A percentile compares a stretch with the other conserved stretches of the same genome.
These are phyloP conservation scores for Blastomyces gilchristii DNA, from an alignment of 2,329 filamentous ascomycete genomes.

Conservation along the genomic window DNA sequence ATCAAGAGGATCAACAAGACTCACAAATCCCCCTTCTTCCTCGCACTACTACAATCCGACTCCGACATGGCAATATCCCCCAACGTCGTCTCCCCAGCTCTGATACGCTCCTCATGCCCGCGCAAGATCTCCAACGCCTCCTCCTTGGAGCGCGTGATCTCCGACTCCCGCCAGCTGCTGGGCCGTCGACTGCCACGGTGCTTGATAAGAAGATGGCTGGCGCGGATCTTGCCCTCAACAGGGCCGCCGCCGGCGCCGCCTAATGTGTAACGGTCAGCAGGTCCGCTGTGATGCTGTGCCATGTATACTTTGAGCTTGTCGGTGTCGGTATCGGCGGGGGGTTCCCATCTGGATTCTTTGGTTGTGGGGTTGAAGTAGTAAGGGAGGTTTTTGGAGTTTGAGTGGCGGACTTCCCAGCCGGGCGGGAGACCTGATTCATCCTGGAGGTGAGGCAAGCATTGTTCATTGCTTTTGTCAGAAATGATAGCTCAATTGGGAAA, in stretches of 20 bases:
- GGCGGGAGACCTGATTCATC: conserved; percentile 69
- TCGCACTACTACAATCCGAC: conserved; percentile 90
- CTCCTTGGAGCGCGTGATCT: conserved; percentile 80
- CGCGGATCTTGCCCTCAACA: conserved; percentile 76
- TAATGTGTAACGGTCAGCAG: conserved; percentile 25
- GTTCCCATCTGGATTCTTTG: conserved; percentile 91
- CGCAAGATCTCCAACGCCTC: conserved; percentile 72
- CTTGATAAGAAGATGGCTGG: conserved; percentile 87
- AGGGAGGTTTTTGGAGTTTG: conserved; percentile 94
- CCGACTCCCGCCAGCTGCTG: conserved; percentile 82
- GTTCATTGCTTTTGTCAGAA: background rate
- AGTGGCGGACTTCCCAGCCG: conserved; percentile 93
- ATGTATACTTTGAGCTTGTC: conserved; percentile 92
- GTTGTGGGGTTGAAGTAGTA: conserved; percentile 93
- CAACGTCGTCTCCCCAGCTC: conserved; percentile 55
- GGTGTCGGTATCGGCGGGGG: conserved; percentile 74
- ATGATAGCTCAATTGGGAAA: background rate
- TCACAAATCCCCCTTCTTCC: conserved; percentile 81
- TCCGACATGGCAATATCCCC: conserved; percentile 79
- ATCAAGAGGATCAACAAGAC: conserved; percentile 23
- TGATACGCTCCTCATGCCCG: conserved; percentile 65
- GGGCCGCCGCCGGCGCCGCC: conserved; percentile 15
- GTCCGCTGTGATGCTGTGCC: conserved; percentile 67
- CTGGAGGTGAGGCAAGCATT: conserved; percentile 29
- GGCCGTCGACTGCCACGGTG: conserved; percentile 80